Evolutionary conservation across 306 rosid species (phyloP), one percentile per base, ranked within the genome.

Genomic region (Cucumis melo): DNA sequence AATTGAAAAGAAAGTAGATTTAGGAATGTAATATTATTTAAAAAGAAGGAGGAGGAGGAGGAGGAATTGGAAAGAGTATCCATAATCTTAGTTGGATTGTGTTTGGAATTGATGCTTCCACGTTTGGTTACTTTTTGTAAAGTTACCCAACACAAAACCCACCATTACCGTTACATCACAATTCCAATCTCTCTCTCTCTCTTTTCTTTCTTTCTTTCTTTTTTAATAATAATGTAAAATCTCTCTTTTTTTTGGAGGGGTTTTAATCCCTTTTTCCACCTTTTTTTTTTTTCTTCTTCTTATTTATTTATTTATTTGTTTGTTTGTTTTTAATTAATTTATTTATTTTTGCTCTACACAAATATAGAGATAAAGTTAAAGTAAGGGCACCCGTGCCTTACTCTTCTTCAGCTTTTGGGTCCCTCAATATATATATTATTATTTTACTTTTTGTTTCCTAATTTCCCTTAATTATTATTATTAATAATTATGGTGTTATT

Each of bases 41-140:
- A 2, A 34, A 51, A 62, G 27, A 70, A 10, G 42, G 27, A 34
- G 46, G 82, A 27, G 2, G 29, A 27, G 29, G 29, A 3, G 29
- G 2, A 27, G 84, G 85, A 51, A 51, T 51, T 1, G 8, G 85
- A 87, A 78, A 78, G 76, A 75, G 78, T 73, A 44, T 77, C 74
- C 80, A 70, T 81, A 80, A 89, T 91, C 96, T 83, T 87, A 76
- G 79, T 91, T 82, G 96, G 91, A 84, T 87, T 85, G 85, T 87
- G 93, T 81, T 86, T 84, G 80, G 86, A 79, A 86, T 84, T 87
- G 85, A 85, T 86, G 87, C 90, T 63, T 77, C 88, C 88, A 85
- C 84, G 64, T 39, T 58, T 75, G 32, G 54, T 59, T 10, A 36
- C 41, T 39, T 59, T 80, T 32, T n/a, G 27, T 55, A 34, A 83